A percentile compares a stretch with the other conserved stretches of the same genome.
phyloP scores from a whole-genome alignment of 2,329 filamentous ascomycete species.

The Calonectria pseudoturangicola region DNA sequence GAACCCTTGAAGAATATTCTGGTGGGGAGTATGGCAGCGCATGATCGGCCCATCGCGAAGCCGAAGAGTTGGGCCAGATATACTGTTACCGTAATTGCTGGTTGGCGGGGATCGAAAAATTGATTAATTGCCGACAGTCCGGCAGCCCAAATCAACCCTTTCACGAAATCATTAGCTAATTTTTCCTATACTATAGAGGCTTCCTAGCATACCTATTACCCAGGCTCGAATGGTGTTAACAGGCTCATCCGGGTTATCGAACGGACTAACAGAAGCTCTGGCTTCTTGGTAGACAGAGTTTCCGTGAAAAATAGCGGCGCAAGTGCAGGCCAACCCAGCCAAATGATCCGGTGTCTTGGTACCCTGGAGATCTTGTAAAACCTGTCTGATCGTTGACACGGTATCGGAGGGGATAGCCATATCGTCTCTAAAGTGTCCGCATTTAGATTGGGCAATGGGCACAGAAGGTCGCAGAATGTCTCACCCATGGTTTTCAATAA shows the following conservation, averaged over 20 bases:
- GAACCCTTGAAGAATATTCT: constrained; percentile 68
- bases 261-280: background rate
- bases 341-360: no score
- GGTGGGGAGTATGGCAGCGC: background rate
- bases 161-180: background rate
- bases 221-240: constrained; percentile 79
- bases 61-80: constrained; percentile 74
- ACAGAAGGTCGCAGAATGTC: no score
- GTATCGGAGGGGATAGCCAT: no score
- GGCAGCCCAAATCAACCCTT: background rate
- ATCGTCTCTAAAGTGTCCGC: no score
- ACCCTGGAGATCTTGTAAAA: no score
- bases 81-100: constrained; percentile 75
- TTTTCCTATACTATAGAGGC: constrained; percentile 68
- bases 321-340: background rate
- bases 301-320: background rate
- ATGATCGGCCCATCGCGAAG: constrained; percentile 70
- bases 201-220: constrained; percentile 72
- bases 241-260: constrained; percentile 67
- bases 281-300: constrained; percentile 14
- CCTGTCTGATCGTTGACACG: no score
- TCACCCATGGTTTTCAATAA: no score
- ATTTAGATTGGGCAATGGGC: no score
- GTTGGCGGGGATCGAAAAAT: constrained; percentile 76
- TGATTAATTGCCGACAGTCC: constrained; percentile 69